Evolutionary conservation across 306 rosid genomes (phyloP).

Genomic region (Albizia julibrissin): DNA sequence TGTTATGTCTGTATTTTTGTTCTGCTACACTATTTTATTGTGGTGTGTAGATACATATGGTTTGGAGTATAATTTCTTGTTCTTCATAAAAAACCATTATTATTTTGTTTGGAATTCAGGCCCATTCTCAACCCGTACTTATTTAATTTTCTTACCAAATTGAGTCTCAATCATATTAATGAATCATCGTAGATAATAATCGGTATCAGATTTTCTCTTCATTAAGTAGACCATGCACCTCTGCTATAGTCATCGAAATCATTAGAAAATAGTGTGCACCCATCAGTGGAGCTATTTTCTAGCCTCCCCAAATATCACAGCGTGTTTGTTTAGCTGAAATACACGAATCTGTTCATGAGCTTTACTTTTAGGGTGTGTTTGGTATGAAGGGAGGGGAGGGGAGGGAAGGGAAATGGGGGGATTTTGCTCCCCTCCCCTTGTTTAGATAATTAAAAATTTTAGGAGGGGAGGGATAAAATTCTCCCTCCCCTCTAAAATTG

Average conservation of each 20-base stretch:
- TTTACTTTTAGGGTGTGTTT: too few species aligned
- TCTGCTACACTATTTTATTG: neutral
- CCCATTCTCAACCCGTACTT: neutral
- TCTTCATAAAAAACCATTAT: neutral
- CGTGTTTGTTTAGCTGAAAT: neutral
- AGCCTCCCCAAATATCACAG: neutral
- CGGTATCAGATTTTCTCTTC: neutral
- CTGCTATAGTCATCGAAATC: too few species aligned
- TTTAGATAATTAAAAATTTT: too few species aligned
- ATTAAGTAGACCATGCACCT: neutral
- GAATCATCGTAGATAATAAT: neutral
- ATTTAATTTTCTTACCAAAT: neutral
- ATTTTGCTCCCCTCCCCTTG: too few species aligned
- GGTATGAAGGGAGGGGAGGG: too few species aligned
- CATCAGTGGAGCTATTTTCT: too few species aligned
- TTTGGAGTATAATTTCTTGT: neutral
- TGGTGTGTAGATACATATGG: neutral
- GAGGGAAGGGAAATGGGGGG: too few species aligned
- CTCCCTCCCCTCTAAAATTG: too few species aligned
- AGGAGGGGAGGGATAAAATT: too few species aligned
- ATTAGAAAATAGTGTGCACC: too few species aligned
- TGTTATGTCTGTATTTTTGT: too few species aligned
- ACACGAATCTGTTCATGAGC: too few species aligned
- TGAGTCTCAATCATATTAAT: neutral
- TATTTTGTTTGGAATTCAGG: neutral